Conservation (phyloP, 2,329 filamentous ascomycete species). For the Hypoxylon sp. region DNA sequence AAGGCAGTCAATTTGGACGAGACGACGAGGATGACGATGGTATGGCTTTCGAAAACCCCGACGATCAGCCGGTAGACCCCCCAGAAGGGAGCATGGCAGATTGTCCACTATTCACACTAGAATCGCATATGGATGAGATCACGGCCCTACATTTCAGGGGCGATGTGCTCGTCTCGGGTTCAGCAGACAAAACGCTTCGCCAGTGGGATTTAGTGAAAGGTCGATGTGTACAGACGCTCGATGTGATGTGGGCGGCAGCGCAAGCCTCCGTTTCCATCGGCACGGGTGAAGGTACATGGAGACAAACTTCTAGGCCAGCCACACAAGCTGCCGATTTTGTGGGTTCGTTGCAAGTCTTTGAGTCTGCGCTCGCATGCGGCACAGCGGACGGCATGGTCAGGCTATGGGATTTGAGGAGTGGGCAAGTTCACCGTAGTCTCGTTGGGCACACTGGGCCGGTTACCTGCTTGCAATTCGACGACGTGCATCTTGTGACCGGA, state of each 20-base stretch:
- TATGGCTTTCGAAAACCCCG: slow-evolving; percentile 78
- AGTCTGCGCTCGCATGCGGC: slow-evolving; percentile 93
- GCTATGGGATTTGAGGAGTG: slow-evolving; percentile 95
- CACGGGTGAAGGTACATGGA: slow-evolving; percentile 74
- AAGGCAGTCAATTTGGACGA: slow-evolving; percentile 70
- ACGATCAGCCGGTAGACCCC: slow-evolving; percentile 75
- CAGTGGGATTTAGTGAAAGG: slow-evolving; percentile 98
- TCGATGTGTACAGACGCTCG: slow-evolving; percentile 96
- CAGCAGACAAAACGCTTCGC: slow-evolving; percentile 94
- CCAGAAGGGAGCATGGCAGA: slow-evolving; percentile 86
- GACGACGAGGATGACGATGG: slow-evolving; percentile 72
- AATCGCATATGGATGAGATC: slow-evolving; percentile 92
- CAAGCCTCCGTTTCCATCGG: slow-evolving; percentile 81
- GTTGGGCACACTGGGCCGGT: slow-evolving; percentile 96
- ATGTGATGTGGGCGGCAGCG: slow-evolving; percentile 97
- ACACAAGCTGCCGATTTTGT: slow-evolving; percentile 87
- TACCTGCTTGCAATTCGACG: slow-evolving; percentile 95
- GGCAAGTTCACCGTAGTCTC: slow-evolving; percentile 95
- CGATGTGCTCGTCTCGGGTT: slow-evolving; percentile 92
- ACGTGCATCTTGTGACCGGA: slow-evolving; percentile 92
- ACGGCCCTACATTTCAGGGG: slow-evolving; percentile 92
- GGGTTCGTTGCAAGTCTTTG: slow-evolving; percentile 93
- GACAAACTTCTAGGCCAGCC: slow-evolving; percentile 74
- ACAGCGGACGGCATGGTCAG: slow-evolving; percentile 98
- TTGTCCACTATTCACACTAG: slow-evolving; percentile 87